Conservation (phyloP, 116 monocot genomes). For the Posidonia oceanica region DNA sequence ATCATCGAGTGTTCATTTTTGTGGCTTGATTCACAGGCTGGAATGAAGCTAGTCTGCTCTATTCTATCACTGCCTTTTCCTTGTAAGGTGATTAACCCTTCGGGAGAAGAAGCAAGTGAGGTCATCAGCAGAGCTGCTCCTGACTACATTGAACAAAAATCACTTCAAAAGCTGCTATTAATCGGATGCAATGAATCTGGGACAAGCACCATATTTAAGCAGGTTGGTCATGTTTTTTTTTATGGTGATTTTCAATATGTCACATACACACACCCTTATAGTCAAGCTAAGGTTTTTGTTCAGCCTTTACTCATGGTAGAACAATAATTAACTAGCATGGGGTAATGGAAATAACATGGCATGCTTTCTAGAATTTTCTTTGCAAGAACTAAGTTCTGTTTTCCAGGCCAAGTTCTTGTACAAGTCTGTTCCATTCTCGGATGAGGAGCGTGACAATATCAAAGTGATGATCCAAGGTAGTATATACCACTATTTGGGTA, state of each 20-base stretch:
- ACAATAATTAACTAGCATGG: no score
- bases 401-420: slow-evolving; percentile 87
- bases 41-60: slow-evolving; percentile 76
- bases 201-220: slow-evolving; percentile 86
- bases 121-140: slow-evolving; percentile 19
- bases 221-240: slow-evolving; percentile 33
- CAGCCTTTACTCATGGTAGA: no score
- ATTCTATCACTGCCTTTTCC: slow-evolving; percentile 80
- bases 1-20: not conserved
- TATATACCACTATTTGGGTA: slow-evolving; percentile 69
- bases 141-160: slow-evolving; percentile 46
- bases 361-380: no score
- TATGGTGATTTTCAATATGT: no score
- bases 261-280: no score
- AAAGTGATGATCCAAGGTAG: slow-evolving; percentile 70
- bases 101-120: slow-evolving; percentile 39
- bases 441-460: slow-evolving; percentile 54
- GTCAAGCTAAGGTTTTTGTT: no score
- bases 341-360: no score
- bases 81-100: slow-evolving; percentile 22
- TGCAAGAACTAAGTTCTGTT: not conserved
- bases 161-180: slow-evolving; percentile 73
- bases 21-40: slow-evolving; percentile 33
- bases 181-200: slow-evolving; percentile 74
- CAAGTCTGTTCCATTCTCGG: slow-evolving; percentile 46